A percentile compares a stretch with the other conserved stretches of the same genome.
Evolutionary conservation across 495 filamentous ascomycete species (phyloP).

Genomic region (Xylaria cubensis): DNA sequence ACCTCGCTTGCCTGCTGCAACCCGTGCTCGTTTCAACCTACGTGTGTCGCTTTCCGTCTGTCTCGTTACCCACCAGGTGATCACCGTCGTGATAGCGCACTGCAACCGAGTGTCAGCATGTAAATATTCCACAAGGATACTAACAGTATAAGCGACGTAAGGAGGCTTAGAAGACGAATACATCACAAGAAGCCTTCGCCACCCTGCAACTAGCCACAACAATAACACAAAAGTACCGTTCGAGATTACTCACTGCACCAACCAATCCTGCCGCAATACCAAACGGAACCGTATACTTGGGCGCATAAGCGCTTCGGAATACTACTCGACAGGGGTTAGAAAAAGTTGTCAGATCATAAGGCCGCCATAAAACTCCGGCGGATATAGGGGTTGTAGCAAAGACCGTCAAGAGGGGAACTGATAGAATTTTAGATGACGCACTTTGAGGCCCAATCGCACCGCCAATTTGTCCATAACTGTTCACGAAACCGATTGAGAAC

Average conservation of each 20-base stretch:
- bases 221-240: background rate
- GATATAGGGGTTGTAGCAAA: background rate
- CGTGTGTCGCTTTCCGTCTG: constrained; percentile 50
- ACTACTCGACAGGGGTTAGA: constrained; percentile 20
- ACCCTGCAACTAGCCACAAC: background rate
- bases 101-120: background rate
- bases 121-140: background rate
- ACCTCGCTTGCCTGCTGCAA: constrained; percentile 47
- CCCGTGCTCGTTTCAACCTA: constrained; percentile 48
- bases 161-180: background rate
- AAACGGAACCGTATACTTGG: constrained; percentile 41
- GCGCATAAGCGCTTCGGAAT: constrained; percentile 43
- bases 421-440: background rate
- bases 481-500: constrained; percentile 54
- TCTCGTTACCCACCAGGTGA: constrained; percentile 45
- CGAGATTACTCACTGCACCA: constrained; percentile 28
- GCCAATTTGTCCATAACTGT: constrained; percentile 49
- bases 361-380: background rate
- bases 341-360: background rate
- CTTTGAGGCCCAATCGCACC: constrained; percentile 45
- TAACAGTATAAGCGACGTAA: background rate
- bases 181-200: background rate
- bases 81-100: constrained; percentile 38
- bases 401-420: background rate
- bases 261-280: constrained; percentile 43